Evolutionary conservation across 2,329 filamentous ascomycete species (phyloP), one percentile per base, ranked within the genome.

Genomic region (Aspergillus phoenicis): DNA sequence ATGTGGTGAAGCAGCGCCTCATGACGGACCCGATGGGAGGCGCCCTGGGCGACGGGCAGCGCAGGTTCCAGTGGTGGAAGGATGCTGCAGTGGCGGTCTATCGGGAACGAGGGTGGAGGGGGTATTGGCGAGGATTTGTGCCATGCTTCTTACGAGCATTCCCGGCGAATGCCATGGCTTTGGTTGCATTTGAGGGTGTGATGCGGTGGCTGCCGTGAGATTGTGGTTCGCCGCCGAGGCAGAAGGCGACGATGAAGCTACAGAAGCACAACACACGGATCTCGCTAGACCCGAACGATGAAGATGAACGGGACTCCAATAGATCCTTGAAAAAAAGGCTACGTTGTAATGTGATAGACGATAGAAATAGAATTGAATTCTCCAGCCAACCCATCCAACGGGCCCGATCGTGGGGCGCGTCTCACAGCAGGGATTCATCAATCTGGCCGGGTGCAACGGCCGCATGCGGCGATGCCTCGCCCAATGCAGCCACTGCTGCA

Each of bases 91-190:
- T 74, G 56, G 85, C 89, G 0, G 90, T 98, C 1, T 96, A 90
- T 70, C 81, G 81, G 52, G 93, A 97, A 73, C 80, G 79, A 52
- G 95, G 95, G 1, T 87, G 80, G 79, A 89, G 79, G 73, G 95
- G 93, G 0, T 98, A 93, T 75, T 98, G 93, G 89, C 85, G 95
- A 68, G 95, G 95, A 0, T 99, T 99, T 71, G 71, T 96, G 71
- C 95, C 95, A 2, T 98, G 94, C 75, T 97, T 98, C 74, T 75
- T 98, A 73, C 83, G 95, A 66, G 95, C 95, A 3, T 98, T 98
- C 75, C 95, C 95, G 13, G 94, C 95, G 24, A 98, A 98, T 81
- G 95, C 93, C 0, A 90, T 95, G 86, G 94, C 95, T 1, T 78
- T 98, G 73, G 87, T 97, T 57, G 93, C 91, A 28, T 98, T 98